Base-by-base conservation (phyloP, 805 yeast species). In the Wickerhamia fluorescens region DNA sequence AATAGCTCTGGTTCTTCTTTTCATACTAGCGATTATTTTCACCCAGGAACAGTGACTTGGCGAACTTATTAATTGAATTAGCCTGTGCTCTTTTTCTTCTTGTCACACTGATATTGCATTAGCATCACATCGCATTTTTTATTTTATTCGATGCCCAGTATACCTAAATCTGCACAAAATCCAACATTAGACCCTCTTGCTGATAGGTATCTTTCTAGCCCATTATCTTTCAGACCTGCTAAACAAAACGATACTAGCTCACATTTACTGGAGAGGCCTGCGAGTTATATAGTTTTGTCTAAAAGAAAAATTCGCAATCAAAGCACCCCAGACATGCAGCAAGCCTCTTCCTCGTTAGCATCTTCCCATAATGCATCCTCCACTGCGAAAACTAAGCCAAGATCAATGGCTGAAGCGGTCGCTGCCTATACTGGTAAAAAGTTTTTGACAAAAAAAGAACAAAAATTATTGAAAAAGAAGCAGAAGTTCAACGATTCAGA, bases 221-320 rank as follows among this genome's bases (percentile, higher is more conserved):
- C 86, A 7, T 49, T 79, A 29, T 63, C 62, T 16, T 85, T 84
- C 52, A 74, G 69, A 30, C 62, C 74, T 4, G 87, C 84, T 10
- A 71, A 66, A 38, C 57, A 56, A 14, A 22, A 12, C 46, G 56
- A 61, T 13, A 60, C 61, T 9, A 45, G 64, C 10, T 18, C 20
- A 8, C 10, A 7, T 7, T 18, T 10, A 12, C 45, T 34, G 12
- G 45, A 58, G 27, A 64, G 51, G 44, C 78, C 75, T 1, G 51
- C 70, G 4, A 56, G 62, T 37, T 80, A 76, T 52, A 64, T 69
- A 6, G 46, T 71, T 49, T 53, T 66, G 24, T 39, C 44, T 16
- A 33, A 28, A 16, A 30, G 31, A 19, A 23, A 27, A 8, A 17
- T 17, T 23, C 30, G 24, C 38, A 41, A 23, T 42, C 47, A 23